A percentile compares a stretch with the other conserved stretches of the same genome.
Evolutionary conservation across 2,329 filamentous ascomycete genomes (phyloP).

Genomic region (Lecanosticta acicola): DNA sequence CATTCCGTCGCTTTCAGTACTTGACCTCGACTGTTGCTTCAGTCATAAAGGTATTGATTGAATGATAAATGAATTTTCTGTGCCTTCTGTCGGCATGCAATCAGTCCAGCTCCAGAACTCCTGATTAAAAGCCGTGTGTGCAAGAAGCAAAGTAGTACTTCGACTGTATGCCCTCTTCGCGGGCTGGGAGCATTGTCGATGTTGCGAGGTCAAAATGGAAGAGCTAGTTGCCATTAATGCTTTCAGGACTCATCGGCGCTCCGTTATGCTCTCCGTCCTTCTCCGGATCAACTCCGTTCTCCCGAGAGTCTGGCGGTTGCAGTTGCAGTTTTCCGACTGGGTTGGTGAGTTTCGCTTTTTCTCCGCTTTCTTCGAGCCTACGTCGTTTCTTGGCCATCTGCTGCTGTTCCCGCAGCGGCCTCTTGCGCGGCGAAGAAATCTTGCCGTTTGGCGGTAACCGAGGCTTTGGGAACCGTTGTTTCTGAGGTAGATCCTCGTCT

Average conservation of each 20-base stretch:
- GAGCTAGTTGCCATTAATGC: constrained; percentile 45
- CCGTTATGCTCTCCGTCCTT: constrained; percentile 58
- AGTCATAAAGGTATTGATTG: too few species aligned
- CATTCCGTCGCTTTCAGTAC: background rate
- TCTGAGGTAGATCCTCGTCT: constrained; percentile 88
- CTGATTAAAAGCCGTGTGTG: too few species aligned
- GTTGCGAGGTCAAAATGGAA: too few species aligned
- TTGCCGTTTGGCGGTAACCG: constrained; percentile 69
- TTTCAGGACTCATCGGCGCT: constrained; percentile 81
- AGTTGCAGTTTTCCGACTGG: constrained; percentile 49
- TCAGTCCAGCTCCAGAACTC: background rate
- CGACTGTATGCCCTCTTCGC: too few species aligned
- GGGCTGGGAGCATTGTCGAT: too few species aligned
- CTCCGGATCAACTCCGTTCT: constrained; percentile 55
- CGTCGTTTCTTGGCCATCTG: constrained; percentile 84
- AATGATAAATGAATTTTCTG: too few species aligned
- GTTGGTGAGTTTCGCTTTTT: constrained; percentile 35
- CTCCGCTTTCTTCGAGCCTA: constrained; percentile 51
- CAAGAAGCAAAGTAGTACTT: too few species aligned
- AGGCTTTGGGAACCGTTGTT: constrained; percentile 67
- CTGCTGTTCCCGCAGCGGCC: constrained; percentile 74
- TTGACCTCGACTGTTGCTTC: too few species aligned
- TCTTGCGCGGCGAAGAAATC: constrained; percentile 78
- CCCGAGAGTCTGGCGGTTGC: constrained; percentile 41
- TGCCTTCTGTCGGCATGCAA: too few species aligned